Base-by-base conservation (phyloP, 371 early-diverging fungal species). In the Phascolomyces articulosus region DNA sequence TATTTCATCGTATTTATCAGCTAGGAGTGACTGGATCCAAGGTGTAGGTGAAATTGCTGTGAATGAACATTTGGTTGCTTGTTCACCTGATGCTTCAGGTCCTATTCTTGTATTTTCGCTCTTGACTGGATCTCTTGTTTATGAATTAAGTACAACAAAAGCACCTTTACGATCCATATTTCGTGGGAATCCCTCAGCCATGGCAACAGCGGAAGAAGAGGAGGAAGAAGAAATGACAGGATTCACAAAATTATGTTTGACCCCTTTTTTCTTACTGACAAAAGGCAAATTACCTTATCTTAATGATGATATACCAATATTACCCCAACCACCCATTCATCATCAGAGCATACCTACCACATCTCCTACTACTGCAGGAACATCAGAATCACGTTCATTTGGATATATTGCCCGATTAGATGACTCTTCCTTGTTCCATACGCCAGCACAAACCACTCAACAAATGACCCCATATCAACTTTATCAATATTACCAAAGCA, bases 41-140 rank as follows among this genome's bases (percentile, higher is more conserved):
- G 87, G 85, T 10, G 80, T 85, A 24, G 85, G 85, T 1, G 84
- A 84, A 48, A 70, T 87, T 27, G 79, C 81, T 7, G 79, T 83
- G 3, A 78, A 79, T 23, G 81, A 76, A 20, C 76, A 83, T 40
- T 55, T 87, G 18, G 72, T 87, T 6, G 85, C 84, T 8, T 87
- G 87, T 59, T 79, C 84, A 4, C 80, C 85, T 0, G 87, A 87
- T 58, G 72, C 80, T 3, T 75, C 82, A 2, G 85, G 85, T 7
- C 84, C 87, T 0, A 73, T 85, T 4, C 69, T 87, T 0, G 72
- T 85, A 0, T 87, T 87, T 58, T 87, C 87, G 0, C 59, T 87
- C 4, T 73, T 83, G 18, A 87, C 87, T 0, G 87, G 87, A 9
- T 73, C 80, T 0, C 62, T 84, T 55, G 87, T 87, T 0, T 67